Evolutionary conservation across 2,329 filamentous ascomycete genomes (phyloP).

Genomic region (Exophiala spinifera): DNA sequence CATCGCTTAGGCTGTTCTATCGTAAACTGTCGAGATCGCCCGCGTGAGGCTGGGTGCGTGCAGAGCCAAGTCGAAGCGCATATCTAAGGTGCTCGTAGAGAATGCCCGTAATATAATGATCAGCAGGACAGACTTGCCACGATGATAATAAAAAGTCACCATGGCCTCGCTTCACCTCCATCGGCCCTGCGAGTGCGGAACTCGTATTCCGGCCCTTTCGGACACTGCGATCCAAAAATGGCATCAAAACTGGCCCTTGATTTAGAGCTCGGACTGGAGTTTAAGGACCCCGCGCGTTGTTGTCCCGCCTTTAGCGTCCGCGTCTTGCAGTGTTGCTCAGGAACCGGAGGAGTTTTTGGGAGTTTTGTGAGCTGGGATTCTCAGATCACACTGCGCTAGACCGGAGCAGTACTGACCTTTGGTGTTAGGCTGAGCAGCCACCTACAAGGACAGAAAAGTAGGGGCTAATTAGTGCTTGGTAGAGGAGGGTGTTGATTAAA

Average conservation of each 20-base stretch:
- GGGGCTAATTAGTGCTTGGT: not conserved
- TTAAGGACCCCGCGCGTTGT: not conserved
- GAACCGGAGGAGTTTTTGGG: conserved; percentile 6
- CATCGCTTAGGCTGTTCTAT: too few relatives aligned
- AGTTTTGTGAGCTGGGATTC: not conserved
- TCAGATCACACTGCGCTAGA: conserved; percentile 1
- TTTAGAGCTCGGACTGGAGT: not conserved
- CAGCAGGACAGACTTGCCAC: too few relatives aligned
- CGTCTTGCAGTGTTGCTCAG: conserved; percentile 14
- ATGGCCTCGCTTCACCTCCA: too few relatives aligned
- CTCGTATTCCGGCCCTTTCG: too few relatives aligned
- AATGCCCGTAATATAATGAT: too few relatives aligned
- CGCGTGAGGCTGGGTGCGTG: too few relatives aligned
- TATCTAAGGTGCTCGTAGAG: too few relatives aligned
- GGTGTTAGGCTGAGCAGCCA: not conserved
- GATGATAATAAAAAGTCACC: too few relatives aligned
- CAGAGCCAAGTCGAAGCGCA: too few relatives aligned
- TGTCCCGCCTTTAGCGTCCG: conserved; percentile 16
- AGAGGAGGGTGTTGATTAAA: not conserved
- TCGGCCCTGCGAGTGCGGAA: too few relatives aligned
- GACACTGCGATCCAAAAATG: not conserved
- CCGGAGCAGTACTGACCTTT: not conserved
- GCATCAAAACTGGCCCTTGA: not conserved
- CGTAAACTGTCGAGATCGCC: too few relatives aligned
- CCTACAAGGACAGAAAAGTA: not conserved